These are phyloP conservation scores for Verticillium dahliae DNA, from an alignment of 2,329 filamentous ascomycete species.

Conservation along the genomic window DNA sequence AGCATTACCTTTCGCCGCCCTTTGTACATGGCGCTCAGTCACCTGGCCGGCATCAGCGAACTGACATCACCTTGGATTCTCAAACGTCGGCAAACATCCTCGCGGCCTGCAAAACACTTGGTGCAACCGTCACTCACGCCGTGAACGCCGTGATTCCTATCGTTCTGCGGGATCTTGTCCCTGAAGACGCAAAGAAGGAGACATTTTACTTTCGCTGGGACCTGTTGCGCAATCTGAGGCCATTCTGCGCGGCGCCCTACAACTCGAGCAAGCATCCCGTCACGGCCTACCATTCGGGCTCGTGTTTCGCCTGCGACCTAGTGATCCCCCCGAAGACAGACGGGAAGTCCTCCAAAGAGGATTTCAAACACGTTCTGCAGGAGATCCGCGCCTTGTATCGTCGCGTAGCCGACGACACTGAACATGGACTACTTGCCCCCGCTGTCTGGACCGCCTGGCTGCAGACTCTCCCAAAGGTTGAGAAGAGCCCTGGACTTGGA, in stretches of 20 bases:
- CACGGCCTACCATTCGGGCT: conserved; percentile 20
- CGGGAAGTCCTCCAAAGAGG: background rate
- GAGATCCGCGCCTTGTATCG: conserved; percentile 17
- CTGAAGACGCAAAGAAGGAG: fast-evolving
- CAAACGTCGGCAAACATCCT: conserved; percentile 11
- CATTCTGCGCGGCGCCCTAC: conserved; percentile 14
- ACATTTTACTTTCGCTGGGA: conserved; percentile 17
- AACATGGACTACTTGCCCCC: conserved; percentile 17
- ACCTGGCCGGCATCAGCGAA: conserved; percentile 16
- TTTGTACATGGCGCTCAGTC: conserved; percentile 4
- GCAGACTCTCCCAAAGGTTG: conserved; percentile 3
- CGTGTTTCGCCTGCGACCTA: conserved; percentile 12
- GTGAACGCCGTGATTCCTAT: conserved; percentile 23
- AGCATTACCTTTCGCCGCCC: conserved; percentile 5
- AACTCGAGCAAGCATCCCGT: conserved; percentile 13
- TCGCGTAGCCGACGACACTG: conserved; percentile 16
- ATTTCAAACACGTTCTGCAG: conserved; percentile 13
- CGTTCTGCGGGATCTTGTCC: conserved; percentile 15
- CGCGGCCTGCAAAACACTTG: conserved; percentile 5
- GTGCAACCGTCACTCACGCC: conserved; percentile 18
- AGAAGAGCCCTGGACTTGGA: background rate
- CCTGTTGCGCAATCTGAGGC: conserved; percentile 20
- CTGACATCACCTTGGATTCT: conserved; percentile 10
- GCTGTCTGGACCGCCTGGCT: conserved; percentile 11
- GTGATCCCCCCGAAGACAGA: conserved; percentile 7